Evolutionary conservation across 1,139 yeast species (phyloP), one percentile per base, ranked within the genome.

Genomic region (Yarrowia galli): DNA sequence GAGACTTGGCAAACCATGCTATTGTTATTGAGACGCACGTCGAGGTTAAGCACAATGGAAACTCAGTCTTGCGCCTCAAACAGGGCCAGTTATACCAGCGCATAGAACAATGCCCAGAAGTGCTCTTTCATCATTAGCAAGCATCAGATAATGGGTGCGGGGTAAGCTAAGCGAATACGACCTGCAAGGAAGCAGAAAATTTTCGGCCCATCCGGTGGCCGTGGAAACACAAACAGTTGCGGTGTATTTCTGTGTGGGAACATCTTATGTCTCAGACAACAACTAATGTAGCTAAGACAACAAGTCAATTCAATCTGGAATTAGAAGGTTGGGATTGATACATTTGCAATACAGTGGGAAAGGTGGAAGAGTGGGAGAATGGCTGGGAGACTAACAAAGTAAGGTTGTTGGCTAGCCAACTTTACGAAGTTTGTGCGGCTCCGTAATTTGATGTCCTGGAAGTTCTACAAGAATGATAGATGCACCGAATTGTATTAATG

Each of bases 21-120:
- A 46, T 46, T 46, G 53, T 46, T 25, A n/a, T 23, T 7, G 16
- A 20, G 48, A 43, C 22, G 48, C 48, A 43, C 48, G 16, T 15
- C 5, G 49, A 45, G 49, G 49, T 23, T 45, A 45, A 45, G 32
- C 10, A 45, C 49, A 45, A 45, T 22, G 28, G 32, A 23, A 45
- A 45, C 25, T 3, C 16, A 20, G 28, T 45, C 28, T 45, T 20
- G 28, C 23, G 20, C 43, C 43, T 40, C 23, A 4, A 18, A 18
- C 25, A 20, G 46, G 13, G 18, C 20, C 43, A 9, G 18, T 5
- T 12, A 15, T 20, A 5, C 46, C 46, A 43, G 46, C 20, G 43
- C 43, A n/a, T 40, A 10, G 43, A n/a, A 40, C 20, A 1, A 10
- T 40, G 43, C 20, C n/a, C 32, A 28, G 28, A 25, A 25, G 28